Evolutionary conservation across 1,284 basidiomycete genomes (phyloP), one percentile per base, ranked within the genome.

Genomic region (Ceratobasidium sp.): DNA sequence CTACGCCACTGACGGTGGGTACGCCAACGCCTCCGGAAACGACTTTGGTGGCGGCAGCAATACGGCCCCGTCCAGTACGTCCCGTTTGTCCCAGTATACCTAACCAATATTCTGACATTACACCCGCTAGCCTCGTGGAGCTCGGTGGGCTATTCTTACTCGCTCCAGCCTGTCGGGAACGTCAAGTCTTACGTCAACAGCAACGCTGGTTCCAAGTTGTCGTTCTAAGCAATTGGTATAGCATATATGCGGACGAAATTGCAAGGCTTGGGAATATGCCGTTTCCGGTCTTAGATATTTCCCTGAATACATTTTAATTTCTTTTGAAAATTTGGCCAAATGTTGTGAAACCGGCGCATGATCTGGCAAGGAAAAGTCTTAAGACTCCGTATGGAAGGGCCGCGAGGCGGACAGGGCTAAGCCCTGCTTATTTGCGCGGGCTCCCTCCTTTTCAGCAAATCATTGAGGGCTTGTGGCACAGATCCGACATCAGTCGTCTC

Each of bases 21-120:
- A 55, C 30, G 68, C 68, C 14, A 70, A 55, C 23, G 68, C 55
- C 6, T 33, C 27, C 33, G 68, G 52, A 8, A 70, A 70, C 50
- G 68, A 70, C 52, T 59, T 70, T 44, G 68, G 68, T n/a, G 68
- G 68, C 30, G 2, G 8, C 5, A 57, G 38, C 35, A 48, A 65
- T 18, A 65, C 62, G 35, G 62, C 62, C 5, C n/a, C 62, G 16
- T 14, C 62, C n/a, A 48, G 62, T 48, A 33, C 14, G 62, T 57
- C 23, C 30, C 55, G 3, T 23, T 23, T 27, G 8, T 23, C 23
- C 10, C 23, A 27, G 12, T 16, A 16, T 27, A 3, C 23, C 12
- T 23, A 59, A 35, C 27, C 33, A 35, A 59, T 35, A 3, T n/a
- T 2, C 33, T 35, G 23, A 59, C 55, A 23, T 59, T 7, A 12